Percentiles rank a stretch among this genome's conserved stretches.
Conservation (phyloP, 2,329 filamentous ascomycete species). For the Xylaria sp. region DNA sequence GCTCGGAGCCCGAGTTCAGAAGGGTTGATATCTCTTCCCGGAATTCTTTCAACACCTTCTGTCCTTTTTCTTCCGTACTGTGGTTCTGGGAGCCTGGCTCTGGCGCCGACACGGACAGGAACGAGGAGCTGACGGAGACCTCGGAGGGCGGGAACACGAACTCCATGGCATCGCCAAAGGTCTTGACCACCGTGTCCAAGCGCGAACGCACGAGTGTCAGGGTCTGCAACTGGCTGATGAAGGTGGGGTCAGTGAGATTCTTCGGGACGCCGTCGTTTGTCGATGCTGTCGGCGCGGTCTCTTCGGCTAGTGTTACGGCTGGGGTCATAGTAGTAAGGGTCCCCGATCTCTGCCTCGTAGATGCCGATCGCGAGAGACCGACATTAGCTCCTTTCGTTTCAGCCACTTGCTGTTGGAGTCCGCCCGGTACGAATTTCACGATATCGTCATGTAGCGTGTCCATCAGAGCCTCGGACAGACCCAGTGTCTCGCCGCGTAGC, state of each 20-base stretch:
- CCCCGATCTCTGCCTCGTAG: constrained; percentile 32
- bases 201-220: constrained; percentile 80
- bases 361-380: constrained; percentile 21
- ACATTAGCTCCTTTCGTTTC: constrained; percentile 22
- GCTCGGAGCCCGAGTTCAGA: constrained; percentile 62
- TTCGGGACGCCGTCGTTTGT: constrained; percentile 23
- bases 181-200: constrained; percentile 88
- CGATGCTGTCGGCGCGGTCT: not conserved
- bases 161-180: constrained; percentile 94
- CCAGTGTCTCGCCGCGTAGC: constrained; percentile 82
- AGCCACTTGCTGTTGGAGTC: constrained; percentile 44
- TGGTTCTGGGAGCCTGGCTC: constrained; percentile 68
- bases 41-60: constrained; percentile 74
- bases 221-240: constrained; percentile 80
- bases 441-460: constrained; percentile 76
- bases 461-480: constrained; percentile 78
- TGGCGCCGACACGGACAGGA: constrained; percentile 88
- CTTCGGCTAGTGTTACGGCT: constrained; percentile 26
- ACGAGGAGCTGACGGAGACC: constrained; percentile 79
- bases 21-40: constrained; percentile 74
- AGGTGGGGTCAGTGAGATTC: constrained; percentile 55
- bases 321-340: constrained; percentile 27
- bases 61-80: constrained; percentile 84
- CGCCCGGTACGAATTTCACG: constrained; percentile 69
- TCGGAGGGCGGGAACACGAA: constrained; percentile 92